Evolutionary conservation across 108 stramenopile species (phyloP), one percentile per base, ranked within the genome.

Genomic region (Cylindrotheca fusiformis): DNA sequence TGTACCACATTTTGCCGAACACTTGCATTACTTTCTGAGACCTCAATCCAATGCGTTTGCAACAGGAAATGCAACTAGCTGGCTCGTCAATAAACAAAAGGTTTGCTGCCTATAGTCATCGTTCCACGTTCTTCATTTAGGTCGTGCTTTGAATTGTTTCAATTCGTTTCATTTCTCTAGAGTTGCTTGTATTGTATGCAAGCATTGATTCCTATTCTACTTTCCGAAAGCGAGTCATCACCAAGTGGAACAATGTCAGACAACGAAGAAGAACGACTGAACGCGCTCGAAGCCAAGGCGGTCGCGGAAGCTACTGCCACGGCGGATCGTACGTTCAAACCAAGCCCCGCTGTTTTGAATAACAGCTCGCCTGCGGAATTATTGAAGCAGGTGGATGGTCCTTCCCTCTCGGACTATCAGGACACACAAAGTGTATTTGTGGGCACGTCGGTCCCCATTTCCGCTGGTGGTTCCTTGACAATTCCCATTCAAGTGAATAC

Each of bases 401-500:
- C 86, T 17, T 72, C 78, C 20, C 67, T 93, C 48, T 33, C 54
- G 4, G 44, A 52, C 2, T 82, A 76, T 52, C 55, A 85, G 47
- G 65, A 29, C 14, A 73, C 79, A 30, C 84, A 84, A 36, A 72
- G 69, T 8, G 68, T 84, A 20, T 93, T 88, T 68, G 84, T 86
- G 24, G 92, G 86, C n/a, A 78, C 78, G 45, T 61, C 58, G 24
- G 87, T 93, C 1, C 88, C 88, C 12, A 70, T 93, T 5, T 57
- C 87, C 3, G 77, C 90, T 0, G 83, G 92, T 52, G 72, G 80
- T 10, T 77, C 68, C 6, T 63, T 88, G 51, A 79, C 82, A 41
- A 81, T 93, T 4, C 92, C 92, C 30, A 93, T 93, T 60, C 88
- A 90, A 63, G 82, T 93, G 23, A 63, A 75, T 10, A 69, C 80